Percentiles rank a stretch among this genome's conserved stretches.
Evolutionary conservation across 106 monocot species (phyloP).

Genomic region (Gastrodia elata): DNA sequence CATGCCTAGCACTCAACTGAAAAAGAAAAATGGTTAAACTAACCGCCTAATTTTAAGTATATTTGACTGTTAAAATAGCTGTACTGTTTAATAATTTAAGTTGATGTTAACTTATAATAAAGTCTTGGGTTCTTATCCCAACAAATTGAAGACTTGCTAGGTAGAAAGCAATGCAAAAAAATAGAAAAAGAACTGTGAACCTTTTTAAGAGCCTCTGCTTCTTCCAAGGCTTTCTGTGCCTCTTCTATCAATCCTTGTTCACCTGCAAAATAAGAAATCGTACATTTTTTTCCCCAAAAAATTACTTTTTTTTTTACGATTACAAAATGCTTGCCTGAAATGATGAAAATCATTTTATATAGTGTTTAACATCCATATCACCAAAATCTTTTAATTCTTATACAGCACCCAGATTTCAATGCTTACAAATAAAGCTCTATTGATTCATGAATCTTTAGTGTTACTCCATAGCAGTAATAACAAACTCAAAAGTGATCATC

Average conservation of each 20-base stretch:
- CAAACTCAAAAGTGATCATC: no score
- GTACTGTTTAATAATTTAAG: not conserved
- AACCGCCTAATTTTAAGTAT: not conserved
- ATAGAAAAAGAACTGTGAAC: constrained; percentile 8
- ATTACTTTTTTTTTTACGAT: not conserved
- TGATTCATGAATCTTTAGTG: no score
- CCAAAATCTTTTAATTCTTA: no score
- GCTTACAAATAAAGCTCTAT: no score
- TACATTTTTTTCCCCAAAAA: not conserved
- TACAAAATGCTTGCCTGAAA: not conserved
- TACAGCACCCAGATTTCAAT: no score
- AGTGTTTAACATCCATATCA: no score
- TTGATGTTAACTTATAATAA: not conserved
- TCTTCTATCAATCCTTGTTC: constrained; percentile 87
- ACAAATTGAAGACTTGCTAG: not conserved
- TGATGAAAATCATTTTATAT: not conserved
- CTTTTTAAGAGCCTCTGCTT: constrained; percentile 76
- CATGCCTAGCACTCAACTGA: constrained; percentile 52
- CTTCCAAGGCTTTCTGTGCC: constrained; percentile 80
- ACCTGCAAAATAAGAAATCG: constrained; percentile 30
- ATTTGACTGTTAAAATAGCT: not conserved
- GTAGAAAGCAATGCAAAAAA: not conserved
- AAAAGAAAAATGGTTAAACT: not conserved
- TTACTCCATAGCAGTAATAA: no score
- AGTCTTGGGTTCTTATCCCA: not conserved